Evolutionary conservation across 1,284 basidiomycete species (phyloP).

Genomic region (Pyrrhoderma noxium): DNA sequence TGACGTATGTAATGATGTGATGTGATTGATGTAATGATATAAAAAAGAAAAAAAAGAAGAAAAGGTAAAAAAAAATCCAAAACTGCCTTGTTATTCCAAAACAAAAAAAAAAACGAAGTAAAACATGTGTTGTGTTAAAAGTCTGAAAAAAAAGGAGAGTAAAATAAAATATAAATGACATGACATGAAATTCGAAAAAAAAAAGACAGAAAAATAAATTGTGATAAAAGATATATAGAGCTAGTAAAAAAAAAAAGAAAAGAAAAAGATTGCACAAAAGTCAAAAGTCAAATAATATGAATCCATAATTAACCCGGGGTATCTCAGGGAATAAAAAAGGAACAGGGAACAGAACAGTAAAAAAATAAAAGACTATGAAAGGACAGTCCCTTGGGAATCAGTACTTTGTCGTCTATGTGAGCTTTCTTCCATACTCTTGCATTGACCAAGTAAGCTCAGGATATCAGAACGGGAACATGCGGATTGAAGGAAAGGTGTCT

Average conservation of each 20-base stretch:
- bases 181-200: background rate
- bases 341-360: background rate
- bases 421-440: constrained; percentile 55
- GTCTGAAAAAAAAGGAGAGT: too few relatives aligned
- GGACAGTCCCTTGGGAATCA: constrained; percentile 31
- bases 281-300: background rate
- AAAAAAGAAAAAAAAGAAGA: background rate
- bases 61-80: background rate
- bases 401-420: constrained; percentile 35
- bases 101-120: background rate
- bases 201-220: constrained; percentile 3
- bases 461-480: constrained; percentile 62
- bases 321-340: background rate
- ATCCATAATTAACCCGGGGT: background rate
- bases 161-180: too few relatives aligned
- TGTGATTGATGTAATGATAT: too few relatives aligned
- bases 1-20: too few relatives aligned
- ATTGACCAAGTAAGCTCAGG: constrained; percentile 56
- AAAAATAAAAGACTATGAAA: constrained; percentile 21
- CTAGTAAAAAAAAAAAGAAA: background rate
- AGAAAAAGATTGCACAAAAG: background rate
- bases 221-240: background rate
- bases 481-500: constrained; percentile 60
- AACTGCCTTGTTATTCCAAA: background rate
- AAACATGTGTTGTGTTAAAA: too few relatives aligned